Percentiles rank a stretch among this genome's conserved stretches.
These are phyloP conservation scores for Zygnema circumcarinatum DNA, from an alignment of 139 green algal species.

Conservation along the genomic window DNA sequence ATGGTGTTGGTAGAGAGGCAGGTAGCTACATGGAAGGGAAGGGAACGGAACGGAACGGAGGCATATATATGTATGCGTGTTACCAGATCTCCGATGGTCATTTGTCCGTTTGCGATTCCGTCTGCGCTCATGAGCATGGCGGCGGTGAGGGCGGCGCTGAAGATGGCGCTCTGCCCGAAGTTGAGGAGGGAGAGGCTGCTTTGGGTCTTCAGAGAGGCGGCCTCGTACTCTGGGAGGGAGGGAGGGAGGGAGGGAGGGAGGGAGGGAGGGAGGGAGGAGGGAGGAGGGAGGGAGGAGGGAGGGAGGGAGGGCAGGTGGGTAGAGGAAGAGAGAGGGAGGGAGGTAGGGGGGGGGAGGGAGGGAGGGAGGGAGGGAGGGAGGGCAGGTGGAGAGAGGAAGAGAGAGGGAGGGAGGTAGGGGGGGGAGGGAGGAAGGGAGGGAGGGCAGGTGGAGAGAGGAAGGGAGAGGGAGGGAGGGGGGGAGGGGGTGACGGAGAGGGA, in stretches of 20 bases:
- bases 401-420: too few species aligned
- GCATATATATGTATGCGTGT: too few species aligned
- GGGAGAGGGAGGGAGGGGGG: too few species aligned
- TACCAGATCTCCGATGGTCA: conserved; percentile 81
- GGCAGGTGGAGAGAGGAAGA: neutral
- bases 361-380: neutral
- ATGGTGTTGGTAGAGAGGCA: neutral
- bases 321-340: neutral
- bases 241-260: neutral
- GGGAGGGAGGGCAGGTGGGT: neutral
- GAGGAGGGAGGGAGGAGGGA: neutral
- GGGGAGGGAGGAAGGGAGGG: too few species aligned
- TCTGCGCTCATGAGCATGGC: conserved; percentile 82
- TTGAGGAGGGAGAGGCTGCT: conserved; percentile 88
- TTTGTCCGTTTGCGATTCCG: conserved; percentile 69
- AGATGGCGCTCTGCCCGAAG: conserved; percentile 92
- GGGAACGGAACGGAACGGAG: neutral
- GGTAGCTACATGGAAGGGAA: neutral
- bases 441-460: too few species aligned
- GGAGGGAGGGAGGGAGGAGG: neutral
- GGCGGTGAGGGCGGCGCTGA: conserved; percentile 73
- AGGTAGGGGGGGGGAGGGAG: neutral
- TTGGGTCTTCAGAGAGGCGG: conserved; percentile 81
- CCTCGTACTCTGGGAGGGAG: conserved; percentile 67
- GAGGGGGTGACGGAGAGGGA: neutral